Conservation (phyloP, 1,284 basidiomycete genomes). For the Neolentinus lepideus region DNA sequence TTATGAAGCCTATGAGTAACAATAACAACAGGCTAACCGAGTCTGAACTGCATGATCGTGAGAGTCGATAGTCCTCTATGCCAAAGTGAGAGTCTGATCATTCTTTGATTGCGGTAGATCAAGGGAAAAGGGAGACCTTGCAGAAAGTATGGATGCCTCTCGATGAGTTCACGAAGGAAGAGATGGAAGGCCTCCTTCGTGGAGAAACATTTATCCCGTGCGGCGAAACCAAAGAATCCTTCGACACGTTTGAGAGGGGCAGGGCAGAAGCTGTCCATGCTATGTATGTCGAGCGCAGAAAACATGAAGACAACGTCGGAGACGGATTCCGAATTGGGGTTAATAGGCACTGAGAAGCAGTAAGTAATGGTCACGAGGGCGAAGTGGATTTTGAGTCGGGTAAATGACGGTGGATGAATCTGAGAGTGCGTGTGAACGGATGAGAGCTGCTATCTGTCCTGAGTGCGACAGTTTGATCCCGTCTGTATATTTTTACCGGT, state of each 20-base stretch:
- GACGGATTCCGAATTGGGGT: too few species aligned
- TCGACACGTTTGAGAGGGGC: constrained; percentile 23
- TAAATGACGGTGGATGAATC: too few species aligned
- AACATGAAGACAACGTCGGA: too few species aligned
- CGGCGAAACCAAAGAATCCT: constrained; percentile 19
- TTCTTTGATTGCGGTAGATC: constrained; percentile 25
- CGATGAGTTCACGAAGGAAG: constrained; percentile 37
- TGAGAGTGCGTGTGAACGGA: too few species aligned
- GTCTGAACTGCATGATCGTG: constrained; percentile 60
- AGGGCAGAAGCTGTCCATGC: constrained; percentile 16
- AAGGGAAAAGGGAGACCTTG: constrained; percentile 40
- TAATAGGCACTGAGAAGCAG: too few species aligned
- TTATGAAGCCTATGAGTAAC: too few species aligned
- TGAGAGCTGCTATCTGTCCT: too few species aligned
- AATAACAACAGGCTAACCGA: constrained; percentile 39
- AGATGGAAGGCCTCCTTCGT: constrained; percentile 40
- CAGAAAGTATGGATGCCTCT: constrained; percentile 57
- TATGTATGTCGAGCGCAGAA: too few species aligned
- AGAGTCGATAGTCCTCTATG: constrained; percentile 11
- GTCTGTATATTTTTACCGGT: too few species aligned
- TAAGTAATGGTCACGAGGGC: too few species aligned
- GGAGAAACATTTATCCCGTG: constrained; percentile 35
- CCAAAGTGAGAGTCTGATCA: not conserved
- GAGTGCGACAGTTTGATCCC: too few species aligned
- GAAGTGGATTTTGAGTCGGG: too few species aligned